Evolutionary conservation across 2,329 filamentous ascomycete genomes (phyloP).

Genomic region (Macroventuria anomochaeta): DNA sequence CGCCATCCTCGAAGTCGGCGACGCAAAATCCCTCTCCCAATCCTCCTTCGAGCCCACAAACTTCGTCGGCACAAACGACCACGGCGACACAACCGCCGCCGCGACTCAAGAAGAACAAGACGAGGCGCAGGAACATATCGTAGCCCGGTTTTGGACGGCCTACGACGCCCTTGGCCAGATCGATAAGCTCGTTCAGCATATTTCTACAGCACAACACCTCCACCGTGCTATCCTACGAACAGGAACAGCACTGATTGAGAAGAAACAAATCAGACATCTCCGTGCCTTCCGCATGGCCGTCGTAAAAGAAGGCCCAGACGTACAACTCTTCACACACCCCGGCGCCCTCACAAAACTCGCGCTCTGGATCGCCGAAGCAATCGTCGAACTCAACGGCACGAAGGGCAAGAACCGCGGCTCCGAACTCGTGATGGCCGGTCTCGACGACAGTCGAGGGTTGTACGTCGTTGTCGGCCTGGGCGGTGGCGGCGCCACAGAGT

Average conservation of each 20-base stretch:
- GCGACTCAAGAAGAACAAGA: constrained; percentile 33
- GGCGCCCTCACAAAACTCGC: constrained; percentile 92
- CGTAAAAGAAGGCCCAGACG: constrained; percentile 92
- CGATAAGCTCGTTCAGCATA: constrained; percentile 74
- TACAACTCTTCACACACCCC: constrained; percentile 89
- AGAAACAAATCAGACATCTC: constrained; percentile 91
- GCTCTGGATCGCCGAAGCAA: constrained; percentile 91
- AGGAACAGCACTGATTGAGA: constrained; percentile 87
- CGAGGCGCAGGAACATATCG: constrained; percentile 54
- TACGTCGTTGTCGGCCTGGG: constrained; percentile 95
- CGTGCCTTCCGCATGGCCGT: constrained; percentile 94
- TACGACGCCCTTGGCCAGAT: constrained; percentile 65
- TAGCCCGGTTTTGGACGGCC: constrained; percentile 63
- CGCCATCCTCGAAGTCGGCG: constrained; percentile 88
- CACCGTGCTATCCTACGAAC: constrained; percentile 93
- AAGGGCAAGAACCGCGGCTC: constrained; percentile 75
- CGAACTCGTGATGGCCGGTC: constrained; percentile 85
- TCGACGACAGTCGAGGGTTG: constrained; percentile 85
- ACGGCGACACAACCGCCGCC: constrained; percentile 31
- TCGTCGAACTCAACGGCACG: constrained; percentile 80
- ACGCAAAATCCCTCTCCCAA: constrained; percentile 55
- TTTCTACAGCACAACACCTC: constrained; percentile 85
- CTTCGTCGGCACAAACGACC: constrained; percentile 36
- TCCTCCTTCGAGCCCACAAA: constrained; percentile 43
- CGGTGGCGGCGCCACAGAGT: constrained; percentile 75